Base-by-base conservation (phyloP, 1,284 basidiomycete genomes). In the Melampsora americana region DNA sequence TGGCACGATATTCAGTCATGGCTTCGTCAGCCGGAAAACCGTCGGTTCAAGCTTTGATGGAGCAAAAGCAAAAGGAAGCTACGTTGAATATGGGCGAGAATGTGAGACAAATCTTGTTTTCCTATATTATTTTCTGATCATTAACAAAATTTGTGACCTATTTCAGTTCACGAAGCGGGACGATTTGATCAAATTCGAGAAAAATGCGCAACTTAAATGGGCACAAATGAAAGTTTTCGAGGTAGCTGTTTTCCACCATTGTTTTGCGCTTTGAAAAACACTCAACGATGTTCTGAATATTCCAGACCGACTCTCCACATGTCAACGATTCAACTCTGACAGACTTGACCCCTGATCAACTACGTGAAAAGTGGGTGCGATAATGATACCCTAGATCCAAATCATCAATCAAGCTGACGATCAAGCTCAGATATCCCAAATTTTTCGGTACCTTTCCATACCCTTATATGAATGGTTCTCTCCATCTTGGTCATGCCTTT, bases 401-500 rank as follows among this genome's bases (percentile, higher is more conserved):
- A n/a, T 50, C 14, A 18, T 48, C 66, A 5, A 20, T 50, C 32
- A 44, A 28, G 28, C 26, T 46, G 44, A 9, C 26, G 46, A 26
- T 46, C n/a, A 66, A 66, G 46, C 39, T 66, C 18, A 73, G 71
- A 66, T 73, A 73, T 44, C 71, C 71, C 32, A 73, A 73, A 60
- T 73, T 73, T 48, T 73, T 73, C 48, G 71, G 64, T 1, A 73
- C 71, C 65, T 73, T 73, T 66, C 72, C 72, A 61, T 83, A 81
- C 75, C 80, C 82, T 1, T 99, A 99, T 87, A 98, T 98, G 93
- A 99, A 99, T 83, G 96, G 96, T 67, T 92, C 91, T 79, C 87
- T 99, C 80, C 96, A 99, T 84, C 87, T 99, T 46, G 96, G 96
- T 59, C 96, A 99, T 85, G 95, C 92, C 0, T 99, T 99, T 85